Base-by-base conservation (phyloP, 495 filamentous ascomycete genomes). In the Aspergillus nanangensis region DNA sequence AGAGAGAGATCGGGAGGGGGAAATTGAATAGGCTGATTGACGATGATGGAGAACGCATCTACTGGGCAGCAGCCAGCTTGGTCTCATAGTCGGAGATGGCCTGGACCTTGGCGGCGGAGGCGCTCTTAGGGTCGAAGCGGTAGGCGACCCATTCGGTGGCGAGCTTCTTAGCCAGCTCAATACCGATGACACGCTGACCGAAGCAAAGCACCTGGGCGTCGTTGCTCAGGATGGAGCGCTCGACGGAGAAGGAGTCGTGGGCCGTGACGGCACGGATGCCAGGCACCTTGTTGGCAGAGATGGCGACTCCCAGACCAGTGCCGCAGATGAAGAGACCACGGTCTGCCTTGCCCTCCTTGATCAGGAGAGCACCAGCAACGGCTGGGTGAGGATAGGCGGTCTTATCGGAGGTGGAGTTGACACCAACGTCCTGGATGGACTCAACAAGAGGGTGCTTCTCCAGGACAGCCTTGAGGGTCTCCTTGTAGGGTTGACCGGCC, bases 191-290 rank as follows among this genome's bases (percentile, higher is more conserved):
- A 29, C 88, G 72, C 72, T 94, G 85, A 2, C 88, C 88, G 76
- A 94, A 84, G 67, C 88, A 94, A 21, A 94, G 77, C 29, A 94
- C 88, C 65, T 94, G 88, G 19, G 86, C 87, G 66, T 94, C 82
- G 66, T 92, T 92, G 70, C 84, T 88, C 56, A 90, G 67, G 13
- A 92, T 80, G 11, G 84, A 82, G 37, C 87, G 72, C 75, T 94
- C 88, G 33, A 94, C 87, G 37, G 78, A 83, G 71, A 88, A 93
- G 42, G 80, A 81, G 66, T 94, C 88, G 67, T 94, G 88, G 7
- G 88, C 88, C 24, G 88, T 94, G 25, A 94, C 88, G 15, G 88
- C 88, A 33, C 88, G 75, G 51, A 94, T 82, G 14, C 88, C 88
- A 43, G 82, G 86, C 44, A 92, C 86, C 64, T 92, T 92, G 73